phyloP scores from a whole-genome alignment of 768 basidiomycete species.

The Amanita phalloides region DNA sequence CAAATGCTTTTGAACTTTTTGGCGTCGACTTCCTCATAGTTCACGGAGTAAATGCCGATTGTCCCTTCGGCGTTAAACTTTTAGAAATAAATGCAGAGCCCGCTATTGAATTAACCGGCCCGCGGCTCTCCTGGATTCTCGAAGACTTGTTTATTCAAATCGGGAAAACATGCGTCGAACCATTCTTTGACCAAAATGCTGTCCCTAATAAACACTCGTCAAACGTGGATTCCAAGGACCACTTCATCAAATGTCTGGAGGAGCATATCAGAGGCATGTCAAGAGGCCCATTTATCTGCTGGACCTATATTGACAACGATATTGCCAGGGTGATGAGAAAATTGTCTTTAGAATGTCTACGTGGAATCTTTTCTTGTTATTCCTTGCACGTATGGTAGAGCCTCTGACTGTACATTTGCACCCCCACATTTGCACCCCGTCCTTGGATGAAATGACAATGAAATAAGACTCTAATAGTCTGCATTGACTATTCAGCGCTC shows the following conservation, averaged over 20 bases:
- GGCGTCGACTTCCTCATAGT: constrained; percentile 88
- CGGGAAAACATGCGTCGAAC: constrained; percentile 54
- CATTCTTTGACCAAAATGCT: constrained; percentile 37
- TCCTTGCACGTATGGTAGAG: background rate
- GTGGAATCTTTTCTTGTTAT: background rate
- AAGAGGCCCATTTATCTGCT: background rate
- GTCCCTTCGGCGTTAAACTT: constrained; percentile 51
- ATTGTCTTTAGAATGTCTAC: background rate
- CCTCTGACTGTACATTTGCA: too few relatives aligned
- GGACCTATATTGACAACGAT: background rate
- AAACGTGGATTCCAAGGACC: constrained; percentile 39
- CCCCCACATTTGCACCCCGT: too few relatives aligned
- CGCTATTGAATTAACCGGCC: constrained; percentile 89
- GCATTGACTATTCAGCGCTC: too few relatives aligned
- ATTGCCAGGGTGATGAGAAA: background rate
- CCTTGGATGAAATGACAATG: too few relatives aligned
- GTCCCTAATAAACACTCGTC: constrained; percentile 23
- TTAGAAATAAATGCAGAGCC: constrained; percentile 94
- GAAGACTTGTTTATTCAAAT: constrained; percentile 72
- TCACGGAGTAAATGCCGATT: constrained; percentile 16
- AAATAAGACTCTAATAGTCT: too few relatives aligned
- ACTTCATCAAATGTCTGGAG: constrained; percentile 63
- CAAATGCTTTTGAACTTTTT: constrained; percentile 92
- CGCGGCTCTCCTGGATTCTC: constrained; percentile 69
- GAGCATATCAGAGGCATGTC: constrained; percentile 25